Percentiles rank a stretch among this genome's conserved stretches.
These are phyloP conservation scores for Dictyostelium discoideum DNA, from an alignment of 78 protist genomes.

Conservation along the genomic window DNA sequence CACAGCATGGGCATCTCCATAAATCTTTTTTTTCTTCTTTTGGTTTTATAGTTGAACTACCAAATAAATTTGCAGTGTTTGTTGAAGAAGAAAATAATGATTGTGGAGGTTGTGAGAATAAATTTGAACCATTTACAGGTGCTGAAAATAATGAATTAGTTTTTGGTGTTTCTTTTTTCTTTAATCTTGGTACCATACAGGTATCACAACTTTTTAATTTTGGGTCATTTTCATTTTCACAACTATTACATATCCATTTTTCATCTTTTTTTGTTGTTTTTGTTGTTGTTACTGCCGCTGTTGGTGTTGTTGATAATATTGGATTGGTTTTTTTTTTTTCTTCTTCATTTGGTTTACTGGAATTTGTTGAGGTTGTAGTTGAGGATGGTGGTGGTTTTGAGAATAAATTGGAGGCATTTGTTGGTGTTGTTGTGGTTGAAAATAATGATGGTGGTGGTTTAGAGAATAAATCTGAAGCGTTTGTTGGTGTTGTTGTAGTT, in stretches of 20 bases:
- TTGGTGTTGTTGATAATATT: neutral
- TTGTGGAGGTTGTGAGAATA: neutral
- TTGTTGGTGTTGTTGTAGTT: neutral
- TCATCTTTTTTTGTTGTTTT: neutral
- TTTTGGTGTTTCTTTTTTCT: neutral
- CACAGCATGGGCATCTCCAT: slow-evolving; percentile 67
- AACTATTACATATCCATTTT: neutral
- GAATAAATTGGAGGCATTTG: neutral
- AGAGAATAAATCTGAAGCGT: neutral
- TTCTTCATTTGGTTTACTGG: neutral
- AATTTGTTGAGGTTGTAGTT: neutral
- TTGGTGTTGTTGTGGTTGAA: neutral
- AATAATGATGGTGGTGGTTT: slow-evolving; percentile 10
- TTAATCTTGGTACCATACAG: slow-evolving; percentile 41
- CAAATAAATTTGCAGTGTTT: neutral
- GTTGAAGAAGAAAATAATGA: neutral
- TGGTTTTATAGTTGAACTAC: neutral
- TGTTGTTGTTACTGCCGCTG: neutral
- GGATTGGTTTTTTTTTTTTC: neutral
- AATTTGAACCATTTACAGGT: neutral
- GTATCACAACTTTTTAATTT: neutral
- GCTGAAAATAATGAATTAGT: neutral
- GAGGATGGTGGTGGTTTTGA: slow-evolving; percentile 19
- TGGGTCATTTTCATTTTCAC: neutral
- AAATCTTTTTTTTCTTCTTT: neutral